Base-by-base conservation (phyloP, 495 filamentous ascomycete species). In the Amorphotheca resinae region DNA sequence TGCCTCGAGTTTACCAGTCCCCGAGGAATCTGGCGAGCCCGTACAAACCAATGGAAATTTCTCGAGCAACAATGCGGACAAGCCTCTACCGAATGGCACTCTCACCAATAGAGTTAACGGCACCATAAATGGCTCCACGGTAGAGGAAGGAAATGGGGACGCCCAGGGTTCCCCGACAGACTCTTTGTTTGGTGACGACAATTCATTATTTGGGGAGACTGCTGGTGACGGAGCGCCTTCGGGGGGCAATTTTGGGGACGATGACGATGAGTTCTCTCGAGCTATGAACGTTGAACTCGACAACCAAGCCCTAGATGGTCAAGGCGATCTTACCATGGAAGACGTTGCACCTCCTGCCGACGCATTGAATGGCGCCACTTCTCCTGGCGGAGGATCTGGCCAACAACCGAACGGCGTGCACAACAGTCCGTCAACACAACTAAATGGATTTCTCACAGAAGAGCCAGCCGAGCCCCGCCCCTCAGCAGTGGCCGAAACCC, bases 191-290 rank as follows among this genome's bases (percentile, higher is more conserved):
- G 77, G 77, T 2, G 78, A 71, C 18, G 77, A 77, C 23, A 65
- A 63, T 42, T 62, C 59, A 0, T 60, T 76, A 9, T 76, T 76
- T 50, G 70, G 70, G 2, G 72, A 76, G 18, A 68, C 68, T 30
- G 76, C 71, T 31, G 77, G 74, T 26, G 74, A 73, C 38, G 71
- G 68, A 17, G 67, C 65, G 22, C 60, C 66, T 31, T 70, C 67
- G 0, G 77, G 68, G 2, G 74, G 73, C 33, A 69, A 70, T 5
- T 84, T 82, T 52, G 77, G 70, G 0, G 83, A 89, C 33, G 85
- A 91, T 34, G 86, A 94, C 50, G 82, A 93, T 56, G 85, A 88
- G 43, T 91, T 95, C 54, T 80, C 81, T 12, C 66, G 78, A 40
- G 82, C 82, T 3, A 80, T 96, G 58, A 77, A 77, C 31, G 81